Evolutionary conservation across 495 filamentous ascomycete genomes (phyloP).

Genomic region (Terfezia claveryi): DNA sequence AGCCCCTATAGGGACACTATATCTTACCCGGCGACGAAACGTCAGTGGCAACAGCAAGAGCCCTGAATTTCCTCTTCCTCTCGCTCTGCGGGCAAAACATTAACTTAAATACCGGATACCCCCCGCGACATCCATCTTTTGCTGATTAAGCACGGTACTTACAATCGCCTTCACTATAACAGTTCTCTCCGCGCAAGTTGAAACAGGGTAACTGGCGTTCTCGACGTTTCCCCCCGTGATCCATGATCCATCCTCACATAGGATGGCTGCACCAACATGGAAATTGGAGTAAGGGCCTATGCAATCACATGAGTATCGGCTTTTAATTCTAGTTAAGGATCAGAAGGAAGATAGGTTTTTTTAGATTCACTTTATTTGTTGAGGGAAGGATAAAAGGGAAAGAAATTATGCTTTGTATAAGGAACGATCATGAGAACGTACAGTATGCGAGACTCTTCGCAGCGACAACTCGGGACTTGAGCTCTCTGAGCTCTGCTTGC

Average conservation of each 20-base stretch:
- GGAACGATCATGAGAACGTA: conserved; percentile 14
- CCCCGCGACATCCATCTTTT: background rate
- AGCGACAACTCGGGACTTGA: conserved; percentile 34
- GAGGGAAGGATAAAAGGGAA: background rate
- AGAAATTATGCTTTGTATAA: no score
- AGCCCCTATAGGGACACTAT: no score
- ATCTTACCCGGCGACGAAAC: conserved; percentile 30
- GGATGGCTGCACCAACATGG: conserved; percentile 66
- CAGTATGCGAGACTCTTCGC: conserved; percentile 67
- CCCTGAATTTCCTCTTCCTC: conserved; percentile 50
- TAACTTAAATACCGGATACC: background rate
- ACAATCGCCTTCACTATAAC: conserved; percentile 66
- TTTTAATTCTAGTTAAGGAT: background rate
- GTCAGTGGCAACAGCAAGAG: conserved; percentile 71
- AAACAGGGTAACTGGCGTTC: conserved; percentile 80
- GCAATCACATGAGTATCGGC: background rate
- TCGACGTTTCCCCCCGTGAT: conserved; percentile 75
- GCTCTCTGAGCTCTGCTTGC: conserved; percentile 34
- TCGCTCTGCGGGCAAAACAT: conserved; percentile 22
- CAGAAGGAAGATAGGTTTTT: background rate
- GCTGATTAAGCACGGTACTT: conserved; percentile 10
- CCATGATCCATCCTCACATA: conserved; percentile 38
- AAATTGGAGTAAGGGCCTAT: conserved; percentile 77
- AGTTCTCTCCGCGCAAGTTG: conserved; percentile 80
- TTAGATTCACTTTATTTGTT: background rate